Evolutionary conservation across 2,329 filamentous ascomycete genomes (phyloP).

Genomic region (Cladophialophora yegresii): DNA sequence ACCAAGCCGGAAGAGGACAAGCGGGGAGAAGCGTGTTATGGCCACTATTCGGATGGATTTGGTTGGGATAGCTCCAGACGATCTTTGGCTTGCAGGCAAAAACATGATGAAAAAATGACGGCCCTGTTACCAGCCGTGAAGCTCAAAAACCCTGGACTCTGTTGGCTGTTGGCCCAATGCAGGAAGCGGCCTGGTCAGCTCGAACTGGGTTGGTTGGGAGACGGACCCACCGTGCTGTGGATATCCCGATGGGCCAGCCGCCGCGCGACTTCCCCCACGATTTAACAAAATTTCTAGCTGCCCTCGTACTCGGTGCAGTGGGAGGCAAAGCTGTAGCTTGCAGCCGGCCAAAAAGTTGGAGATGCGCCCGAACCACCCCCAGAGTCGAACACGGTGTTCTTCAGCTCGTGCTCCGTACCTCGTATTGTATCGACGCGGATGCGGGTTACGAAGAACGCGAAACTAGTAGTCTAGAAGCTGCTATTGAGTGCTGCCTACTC

Average conservation of each 20-base stretch:
- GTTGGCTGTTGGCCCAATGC: conserved; percentile 13
- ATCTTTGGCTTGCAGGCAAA: conserved; percentile 4
- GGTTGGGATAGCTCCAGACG: conserved; percentile 14
- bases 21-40: conserved; percentile 18
- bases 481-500: conserved; percentile 2
- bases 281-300: neutral
- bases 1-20: conserved; percentile 24
- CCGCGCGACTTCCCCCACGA: conserved; percentile 2
- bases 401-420: too few species aligned
- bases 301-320: too few species aligned
- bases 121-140: conserved; percentile 2
- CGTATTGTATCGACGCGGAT: neutral
- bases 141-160: neutral
- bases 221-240: conserved; percentile 5
- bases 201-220: neutral
- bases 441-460: neutral
- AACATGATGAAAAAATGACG: conserved; percentile 11
- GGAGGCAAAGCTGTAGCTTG: neutral
- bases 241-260: conserved; percentile 3
- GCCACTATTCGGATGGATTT: conserved; percentile 15
- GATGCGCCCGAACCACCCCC: neutral
- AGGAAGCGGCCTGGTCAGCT: conserved; percentile 15
- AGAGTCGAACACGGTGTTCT: conserved; percentile 12
- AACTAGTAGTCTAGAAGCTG: neutral
- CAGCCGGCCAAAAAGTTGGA: conserved; percentile 1